Evolutionary conservation across 2,329 filamentous ascomycete species (phyloP).

Genomic region (Mariannaea sp.): DNA sequence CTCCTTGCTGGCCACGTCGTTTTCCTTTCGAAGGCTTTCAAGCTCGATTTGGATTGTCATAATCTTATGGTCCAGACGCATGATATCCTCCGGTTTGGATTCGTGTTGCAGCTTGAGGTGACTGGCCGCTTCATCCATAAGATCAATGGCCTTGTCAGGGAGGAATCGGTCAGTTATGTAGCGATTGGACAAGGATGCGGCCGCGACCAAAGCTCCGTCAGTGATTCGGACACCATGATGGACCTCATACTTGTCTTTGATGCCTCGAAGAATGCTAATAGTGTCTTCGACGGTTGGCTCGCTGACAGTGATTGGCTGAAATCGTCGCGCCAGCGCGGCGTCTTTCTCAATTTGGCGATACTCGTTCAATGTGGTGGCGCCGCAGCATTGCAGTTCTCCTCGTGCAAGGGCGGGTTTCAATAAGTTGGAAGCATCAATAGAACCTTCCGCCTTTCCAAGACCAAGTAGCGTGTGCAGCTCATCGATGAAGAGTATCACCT

Average conservation of each 20-base stretch:
- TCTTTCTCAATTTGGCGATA: conserved; percentile 96
- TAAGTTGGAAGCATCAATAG: conserved; percentile 93
- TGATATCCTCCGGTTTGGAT: conserved; percentile 93
- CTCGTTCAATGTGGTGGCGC: conserved; percentile 90
- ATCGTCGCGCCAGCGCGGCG: conserved; percentile 86
- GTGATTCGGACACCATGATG: conserved; percentile 96
- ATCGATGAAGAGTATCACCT: conserved; percentile 93
- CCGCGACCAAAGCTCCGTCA: conserved; percentile 87
- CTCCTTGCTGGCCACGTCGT: conserved; percentile 85
- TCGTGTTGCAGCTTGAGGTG: conserved; percentile 92
- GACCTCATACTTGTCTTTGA: conserved; percentile 97
- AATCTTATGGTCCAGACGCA: conserved; percentile 89
- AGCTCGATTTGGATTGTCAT: conserved; percentile 98
- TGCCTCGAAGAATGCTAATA: conserved; percentile 91
- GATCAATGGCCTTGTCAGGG: conserved; percentile 94
- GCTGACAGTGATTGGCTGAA: conserved; percentile 92
- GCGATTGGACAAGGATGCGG: conserved; percentile 88
- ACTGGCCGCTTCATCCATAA: conserved; percentile 94
- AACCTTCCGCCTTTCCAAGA: conserved; percentile 92
- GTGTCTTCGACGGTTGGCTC: conserved; percentile 92
- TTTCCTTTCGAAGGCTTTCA: conserved; percentile 92
- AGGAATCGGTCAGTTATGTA: conserved; percentile 97
- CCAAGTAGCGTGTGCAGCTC: conserved; percentile 91
- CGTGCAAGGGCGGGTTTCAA: conserved; percentile 92
- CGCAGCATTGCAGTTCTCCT: conserved; percentile 92